Evolutionary conservation across 495 filamentous ascomycete genomes (phyloP), one percentile per base, ranked within the genome.

Genomic region (Trichodelitschia bisporula): DNA sequence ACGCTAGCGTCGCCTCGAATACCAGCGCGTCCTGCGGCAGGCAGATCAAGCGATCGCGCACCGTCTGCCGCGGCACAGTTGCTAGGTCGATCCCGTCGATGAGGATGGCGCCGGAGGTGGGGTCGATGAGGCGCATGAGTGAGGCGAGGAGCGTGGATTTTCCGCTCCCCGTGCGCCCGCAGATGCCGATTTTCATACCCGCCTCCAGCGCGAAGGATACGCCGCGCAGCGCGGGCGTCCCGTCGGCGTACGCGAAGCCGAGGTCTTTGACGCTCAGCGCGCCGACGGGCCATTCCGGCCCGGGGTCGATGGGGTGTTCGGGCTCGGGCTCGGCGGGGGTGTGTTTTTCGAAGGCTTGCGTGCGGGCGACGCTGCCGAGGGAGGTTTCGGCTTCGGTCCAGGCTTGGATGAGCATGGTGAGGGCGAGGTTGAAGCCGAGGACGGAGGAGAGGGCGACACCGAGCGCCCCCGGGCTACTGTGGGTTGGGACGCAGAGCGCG

Each of bases 121-220:
- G n/a, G n/a, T n/a, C n/a, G n/a, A n/a, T n/a, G n/a, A n/a, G n/a
- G n/a, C n/a, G 67, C 6, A 53, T 42, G 19, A 53, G 41, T 14
- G 59, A 65, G n/a, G 58, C 61, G 2, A 76, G 61, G 3, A 76
- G 47, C 0, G 70, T 76, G 9, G 64, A 70, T 48, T 76, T 76
- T 10, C 70, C 70, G 25, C 63, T 69, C 23, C 34, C 61, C 3
- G 67, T 70, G 11, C 67, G 57, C n/a, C 67, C 67, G 27, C 64
- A 62, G 17, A 72, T 48, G 1, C 64, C 70, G 3, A 56, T 68
- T 24, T 69, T 84, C 4, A 70, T 62, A 3, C 77, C 77, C 2
- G 66, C 74, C 3, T 69, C 71, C 37, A 86, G 76, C 2, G 51
- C 59, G 33, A 84, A 62, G 10, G 58, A 65, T 21, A 83, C 53